Conservation (phyloP, 2,329 filamentous ascomycete species). For the Talaromyces sp. region DNA sequence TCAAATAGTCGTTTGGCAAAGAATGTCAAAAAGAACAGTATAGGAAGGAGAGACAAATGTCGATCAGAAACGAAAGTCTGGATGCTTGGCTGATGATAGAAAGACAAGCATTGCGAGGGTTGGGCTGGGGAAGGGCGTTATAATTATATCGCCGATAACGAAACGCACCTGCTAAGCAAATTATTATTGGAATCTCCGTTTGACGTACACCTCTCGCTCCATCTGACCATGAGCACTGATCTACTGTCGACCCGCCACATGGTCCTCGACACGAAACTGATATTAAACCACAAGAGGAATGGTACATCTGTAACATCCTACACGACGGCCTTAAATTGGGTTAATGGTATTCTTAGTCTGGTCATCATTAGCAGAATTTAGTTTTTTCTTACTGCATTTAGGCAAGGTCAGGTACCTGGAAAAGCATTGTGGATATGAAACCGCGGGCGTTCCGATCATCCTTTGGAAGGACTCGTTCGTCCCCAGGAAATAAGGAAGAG, state of each 20-base stretch:
- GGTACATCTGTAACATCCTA: background rate
- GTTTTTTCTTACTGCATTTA: background rate
- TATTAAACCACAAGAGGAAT: background rate
- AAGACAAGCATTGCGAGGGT: background rate
- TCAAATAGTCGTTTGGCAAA: background rate
- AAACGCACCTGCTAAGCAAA: background rate
- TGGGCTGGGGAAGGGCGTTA: background rate
- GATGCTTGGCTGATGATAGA: background rate
- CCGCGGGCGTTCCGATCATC: background rate
- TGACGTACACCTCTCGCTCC: background rate
- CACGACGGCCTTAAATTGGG: background rate
- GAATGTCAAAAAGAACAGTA: background rate
- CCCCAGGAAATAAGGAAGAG: background rate
- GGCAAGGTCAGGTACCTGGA: background rate
- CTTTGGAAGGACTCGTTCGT: background rate
- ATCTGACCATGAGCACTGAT: background rate
- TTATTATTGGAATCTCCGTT: background rate
- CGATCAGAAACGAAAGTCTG: background rate
- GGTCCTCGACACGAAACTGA: background rate
- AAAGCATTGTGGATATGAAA: background rate
- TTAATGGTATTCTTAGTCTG: background rate
- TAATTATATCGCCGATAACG: background rate
- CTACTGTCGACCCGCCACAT: background rate
- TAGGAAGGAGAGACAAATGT: slow-evolving; percentile 7
- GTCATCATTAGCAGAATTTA: background rate